Percentiles rank a stretch among this genome's conserved stretches.
phyloP scores from a whole-genome alignment of 495 filamentous ascomycete species.

The Lichenothelia convexa region DNA sequence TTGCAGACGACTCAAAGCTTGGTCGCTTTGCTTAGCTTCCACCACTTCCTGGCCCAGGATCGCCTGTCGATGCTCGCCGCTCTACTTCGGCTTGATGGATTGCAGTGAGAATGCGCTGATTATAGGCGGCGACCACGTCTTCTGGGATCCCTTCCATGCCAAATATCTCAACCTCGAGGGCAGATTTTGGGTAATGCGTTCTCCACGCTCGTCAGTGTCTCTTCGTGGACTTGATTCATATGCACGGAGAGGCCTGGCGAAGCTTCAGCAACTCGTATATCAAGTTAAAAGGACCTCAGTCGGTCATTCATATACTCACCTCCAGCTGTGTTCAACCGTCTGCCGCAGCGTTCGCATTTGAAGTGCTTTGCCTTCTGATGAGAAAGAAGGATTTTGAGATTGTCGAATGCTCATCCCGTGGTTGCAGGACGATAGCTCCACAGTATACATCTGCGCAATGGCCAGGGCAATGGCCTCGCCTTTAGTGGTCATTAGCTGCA shows the following conservation, averaged over 20 bases:
- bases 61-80: conserved; percentile 64
- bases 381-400: conserved; percentile 83
- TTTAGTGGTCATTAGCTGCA: conserved; percentile 96
- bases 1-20: conserved; percentile 46
- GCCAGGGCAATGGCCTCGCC: conserved; percentile 93
- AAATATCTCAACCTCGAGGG: conserved; percentile 86
- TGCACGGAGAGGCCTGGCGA: conserved; percentile 75
- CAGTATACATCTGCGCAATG: conserved; percentile 88
- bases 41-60: conserved; percentile 39
- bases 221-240: conserved; percentile 97
- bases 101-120: conserved; percentile 63
- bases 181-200: conserved; percentile 75
- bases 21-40: conserved; percentile 43
- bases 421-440: conserved; percentile 77
- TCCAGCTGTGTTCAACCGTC: conserved; percentile 85
- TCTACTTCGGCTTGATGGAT: conserved; percentile 75
- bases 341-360: conserved; percentile 78
- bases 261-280: conserved; percentile 1
- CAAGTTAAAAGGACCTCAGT: conserved; percentile 16
- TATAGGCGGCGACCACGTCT: conserved; percentile 61
- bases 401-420: conserved; percentile 99
- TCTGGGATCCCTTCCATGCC: conserved; percentile 88
- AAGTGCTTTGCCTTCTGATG: conserved; percentile 99
- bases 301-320: conserved; percentile 51
- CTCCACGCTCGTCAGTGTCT: conserved; percentile 65